These are phyloP conservation scores for Flaveria ramosissima DNA, from an alignment of 129 eudicot species.

Conservation along the genomic window DNA sequence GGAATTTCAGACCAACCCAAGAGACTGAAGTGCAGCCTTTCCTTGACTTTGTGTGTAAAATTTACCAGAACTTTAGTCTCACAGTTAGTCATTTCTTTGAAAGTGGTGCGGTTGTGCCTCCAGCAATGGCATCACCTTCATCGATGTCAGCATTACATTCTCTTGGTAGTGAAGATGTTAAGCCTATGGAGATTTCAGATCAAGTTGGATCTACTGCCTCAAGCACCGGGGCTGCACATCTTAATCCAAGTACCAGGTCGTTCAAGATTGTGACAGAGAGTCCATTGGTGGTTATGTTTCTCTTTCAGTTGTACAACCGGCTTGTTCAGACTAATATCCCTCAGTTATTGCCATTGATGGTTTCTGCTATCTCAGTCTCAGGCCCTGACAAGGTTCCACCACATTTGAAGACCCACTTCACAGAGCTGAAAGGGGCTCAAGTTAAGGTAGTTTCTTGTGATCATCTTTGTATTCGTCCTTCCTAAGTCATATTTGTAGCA, in stretches of 20 bases:
- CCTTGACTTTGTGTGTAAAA: slow-evolving; percentile 88
- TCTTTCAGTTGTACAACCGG: slow-evolving; percentile 90
- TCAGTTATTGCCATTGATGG: slow-evolving; percentile 89
- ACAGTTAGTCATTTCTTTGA: slow-evolving; percentile 91
- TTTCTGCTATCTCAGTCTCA: slow-evolving; percentile 85
- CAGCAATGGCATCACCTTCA: slow-evolving; percentile 59
- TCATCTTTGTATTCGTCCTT: slow-evolving; percentile 4
- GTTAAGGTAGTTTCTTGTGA: slow-evolving; percentile 66
- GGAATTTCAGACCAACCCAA: slow-evolving; percentile 86
- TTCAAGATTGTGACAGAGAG: slow-evolving; percentile 97
- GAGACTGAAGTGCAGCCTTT: slow-evolving; percentile 98
- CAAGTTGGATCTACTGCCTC: slow-evolving; percentile 62
- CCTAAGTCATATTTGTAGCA: slow-evolving; percentile 4
- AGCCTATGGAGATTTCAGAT: slow-evolving; percentile 83
- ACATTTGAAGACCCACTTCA: slow-evolving; percentile 81
- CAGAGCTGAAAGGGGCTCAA: slow-evolving; percentile 97
- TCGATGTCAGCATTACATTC: slow-evolving; percentile 55
- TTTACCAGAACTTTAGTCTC: slow-evolving; percentile 83
- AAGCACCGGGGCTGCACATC: slow-evolving; percentile 61
- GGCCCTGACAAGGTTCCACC: slow-evolving; percentile 97
- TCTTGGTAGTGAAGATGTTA: slow-evolving; percentile 73
- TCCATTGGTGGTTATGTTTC: slow-evolving; percentile 96
- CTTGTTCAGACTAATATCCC: slow-evolving; percentile 98
- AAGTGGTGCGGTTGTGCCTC: slow-evolving; percentile 69
- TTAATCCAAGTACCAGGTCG: slow-evolving; percentile 92